Percentiles rank a stretch among this genome's conserved stretches.
Evolutionary conservation across 208 protist species (phyloP).

Genomic region (Leishmania mexicana): DNA sequence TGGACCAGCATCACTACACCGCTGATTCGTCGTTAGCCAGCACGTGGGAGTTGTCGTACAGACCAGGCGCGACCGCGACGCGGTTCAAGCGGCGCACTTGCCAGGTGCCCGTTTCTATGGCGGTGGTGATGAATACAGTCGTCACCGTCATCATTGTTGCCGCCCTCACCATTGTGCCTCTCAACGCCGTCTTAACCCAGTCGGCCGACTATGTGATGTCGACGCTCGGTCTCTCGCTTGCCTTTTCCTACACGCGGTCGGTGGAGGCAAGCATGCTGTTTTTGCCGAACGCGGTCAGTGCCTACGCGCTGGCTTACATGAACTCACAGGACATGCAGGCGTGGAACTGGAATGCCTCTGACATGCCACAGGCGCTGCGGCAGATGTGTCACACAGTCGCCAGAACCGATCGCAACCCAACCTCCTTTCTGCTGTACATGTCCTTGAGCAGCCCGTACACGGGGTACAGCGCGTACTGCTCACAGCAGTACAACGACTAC

Average conservation of each 20-base stretch:
- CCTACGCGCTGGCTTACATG: constrained; percentile 31
- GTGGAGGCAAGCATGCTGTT: constrained; percentile 33
- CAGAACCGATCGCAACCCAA: background rate
- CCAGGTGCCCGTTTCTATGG: constrained; percentile 24
- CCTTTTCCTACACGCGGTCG: constrained; percentile 24
- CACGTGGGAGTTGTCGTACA: no score
- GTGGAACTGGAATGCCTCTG: constrained; percentile 34
- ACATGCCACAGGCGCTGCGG: constrained; percentile 54
- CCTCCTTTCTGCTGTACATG: constrained; percentile 46
- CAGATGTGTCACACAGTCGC: constrained; percentile 44
- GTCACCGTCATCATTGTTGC: constrained; percentile 45
- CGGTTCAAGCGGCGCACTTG: background rate
- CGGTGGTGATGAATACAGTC: constrained; percentile 18
- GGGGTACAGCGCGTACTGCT: constrained; percentile 73
- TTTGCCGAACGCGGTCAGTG: constrained; percentile 31
- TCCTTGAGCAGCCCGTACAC: constrained; percentile 48
- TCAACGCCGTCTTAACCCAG: constrained; percentile 33
- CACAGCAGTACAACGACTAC: constrained; percentile 39
- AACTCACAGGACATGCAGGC: constrained; percentile 12
- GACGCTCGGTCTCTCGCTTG: constrained; percentile 26
- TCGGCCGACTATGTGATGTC: constrained; percentile 26
- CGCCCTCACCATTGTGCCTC: constrained; percentile 43
- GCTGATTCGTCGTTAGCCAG: background rate
- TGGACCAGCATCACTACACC: background rate
- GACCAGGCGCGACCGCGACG: background rate